Conservation (phyloP, 148 eudicot species). For the Limonium bicolor region DNA sequence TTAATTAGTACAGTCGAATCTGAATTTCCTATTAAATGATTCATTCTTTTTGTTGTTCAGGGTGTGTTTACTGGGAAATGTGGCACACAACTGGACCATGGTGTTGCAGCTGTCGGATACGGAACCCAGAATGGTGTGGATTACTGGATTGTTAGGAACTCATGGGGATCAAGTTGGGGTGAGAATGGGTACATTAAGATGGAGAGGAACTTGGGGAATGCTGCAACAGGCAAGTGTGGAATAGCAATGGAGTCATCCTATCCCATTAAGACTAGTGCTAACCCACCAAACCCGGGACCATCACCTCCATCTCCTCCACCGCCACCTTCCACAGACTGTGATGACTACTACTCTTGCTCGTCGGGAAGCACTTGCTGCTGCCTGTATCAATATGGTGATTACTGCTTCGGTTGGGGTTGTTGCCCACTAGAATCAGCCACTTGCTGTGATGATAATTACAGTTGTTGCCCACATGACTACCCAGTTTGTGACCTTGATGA, state of each 20-base stretch:
- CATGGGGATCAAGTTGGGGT: conserved; percentile 89
- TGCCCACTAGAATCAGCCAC: conserved; percentile 67
- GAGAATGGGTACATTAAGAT: conserved; percentile 66
- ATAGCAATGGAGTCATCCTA: conserved; percentile 69
- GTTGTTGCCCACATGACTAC: conserved; percentile 86
- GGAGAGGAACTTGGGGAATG: conserved; percentile 35
- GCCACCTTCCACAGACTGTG: conserved; percentile 31
- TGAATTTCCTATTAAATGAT: no score
- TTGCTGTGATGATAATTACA: conserved; percentile 62
- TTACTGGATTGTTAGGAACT: conserved; percentile 84
- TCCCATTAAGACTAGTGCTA: conserved; percentile 50
- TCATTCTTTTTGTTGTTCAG: no score
- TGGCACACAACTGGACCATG: conserved; percentile 66
- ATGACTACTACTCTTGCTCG: conserved; percentile 42
- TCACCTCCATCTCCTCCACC: conserved; percentile 64
- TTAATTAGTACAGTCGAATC: no score
- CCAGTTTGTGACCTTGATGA: conserved; percentile 47
- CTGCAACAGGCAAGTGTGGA: conserved; percentile 61
- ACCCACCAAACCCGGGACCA: conserved; percentile 81
- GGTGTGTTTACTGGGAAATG: conserved; percentile 72
- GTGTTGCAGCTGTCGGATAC: conserved; percentile 80
- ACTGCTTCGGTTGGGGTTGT: conserved; percentile 85
- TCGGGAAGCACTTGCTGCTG: conserved; percentile 70
- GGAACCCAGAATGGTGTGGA: conserved; percentile 58
- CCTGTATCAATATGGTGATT: conserved; percentile 33